Percentiles rank a stretch among this genome's conserved stretches.
Conservation (phyloP, 768 basidiomycete genomes). For the Auriscalpium microsporum region DNA sequence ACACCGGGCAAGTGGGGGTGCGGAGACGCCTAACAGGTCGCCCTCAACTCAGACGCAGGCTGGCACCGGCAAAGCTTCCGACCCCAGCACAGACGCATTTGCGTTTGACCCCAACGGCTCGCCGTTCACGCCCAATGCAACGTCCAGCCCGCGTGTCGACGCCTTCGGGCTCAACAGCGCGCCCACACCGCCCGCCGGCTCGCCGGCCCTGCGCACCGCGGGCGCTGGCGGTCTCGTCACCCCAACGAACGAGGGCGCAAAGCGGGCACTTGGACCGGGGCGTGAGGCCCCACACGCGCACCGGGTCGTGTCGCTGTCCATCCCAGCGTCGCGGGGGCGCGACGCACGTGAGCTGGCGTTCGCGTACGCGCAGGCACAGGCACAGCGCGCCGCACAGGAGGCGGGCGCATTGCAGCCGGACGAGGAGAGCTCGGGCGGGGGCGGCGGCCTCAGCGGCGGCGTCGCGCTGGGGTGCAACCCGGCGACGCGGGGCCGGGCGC, state of each 20-base stretch:
- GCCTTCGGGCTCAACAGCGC: constrained; percentile 1
- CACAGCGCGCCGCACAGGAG: constrained; percentile 3
- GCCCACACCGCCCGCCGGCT: constrained; percentile 1
- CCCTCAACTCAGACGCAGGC: background rate
- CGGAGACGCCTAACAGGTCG: background rate
- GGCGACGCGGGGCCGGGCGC: constrained; percentile 3
- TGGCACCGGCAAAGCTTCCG: background rate
- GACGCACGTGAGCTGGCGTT: constrained; percentile 1
- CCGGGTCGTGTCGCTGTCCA: constrained; percentile 3
- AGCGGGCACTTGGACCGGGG: too few relatives aligned
- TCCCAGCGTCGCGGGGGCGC: background rate
- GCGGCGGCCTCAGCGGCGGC: constrained; percentile 7
- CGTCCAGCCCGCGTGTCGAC: constrained; percentile 11
- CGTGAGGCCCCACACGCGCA: background rate
- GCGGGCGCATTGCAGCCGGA: background rate
- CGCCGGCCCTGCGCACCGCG: too few relatives aligned
- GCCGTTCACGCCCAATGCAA: constrained; percentile 12
- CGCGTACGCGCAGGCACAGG: constrained; percentile 2
- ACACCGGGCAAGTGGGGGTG: background rate
- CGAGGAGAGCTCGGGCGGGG: constrained; percentile 6
- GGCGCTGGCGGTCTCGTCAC: too few relatives aligned
- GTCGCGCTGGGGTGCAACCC: constrained; percentile 8
- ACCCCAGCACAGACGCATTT: constrained; percentile 1
- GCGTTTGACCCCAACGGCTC: constrained; percentile 8
- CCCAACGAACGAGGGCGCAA: too few relatives aligned